Percentiles rank a stretch among this genome's conserved stretches.
phyloP scores from a whole-genome alignment of 164 flowering plant genomes.

The Amborella trichopoda region DNA sequence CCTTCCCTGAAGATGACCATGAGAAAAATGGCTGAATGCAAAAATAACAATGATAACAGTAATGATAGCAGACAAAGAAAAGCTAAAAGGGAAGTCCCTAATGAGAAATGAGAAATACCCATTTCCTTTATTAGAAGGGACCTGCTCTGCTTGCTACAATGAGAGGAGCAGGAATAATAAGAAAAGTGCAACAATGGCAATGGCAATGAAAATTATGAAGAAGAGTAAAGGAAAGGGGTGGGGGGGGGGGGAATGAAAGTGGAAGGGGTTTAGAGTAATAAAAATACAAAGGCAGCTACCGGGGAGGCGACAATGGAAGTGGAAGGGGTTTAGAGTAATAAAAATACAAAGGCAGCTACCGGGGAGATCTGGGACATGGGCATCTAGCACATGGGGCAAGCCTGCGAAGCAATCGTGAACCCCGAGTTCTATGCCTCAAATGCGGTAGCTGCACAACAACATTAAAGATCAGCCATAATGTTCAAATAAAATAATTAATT shows the following conservation, averaged over 20 bases:
- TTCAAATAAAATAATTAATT: background rate
- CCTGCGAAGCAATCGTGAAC: slow-evolving; percentile 19
- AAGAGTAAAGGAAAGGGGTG: too few relatives aligned
- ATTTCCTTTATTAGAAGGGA: too few relatives aligned
- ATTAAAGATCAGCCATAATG: background rate
- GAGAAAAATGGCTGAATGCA: too few relatives aligned
- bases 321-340: background rate
- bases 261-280: background rate
- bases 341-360: slow-evolving; percentile 6
- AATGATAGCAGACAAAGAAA: too few relatives aligned
- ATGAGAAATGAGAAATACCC: too few relatives aligned
- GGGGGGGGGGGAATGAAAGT: background rate
- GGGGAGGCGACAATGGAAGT: background rate
- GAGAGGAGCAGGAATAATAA: too few relatives aligned
- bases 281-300: slow-evolving; percentile 6
- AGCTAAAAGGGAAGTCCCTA: too few relatives aligned
- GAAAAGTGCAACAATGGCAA: too few relatives aligned
- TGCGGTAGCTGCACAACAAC: slow-evolving; percentile 18
- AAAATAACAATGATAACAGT: too few relatives aligned
- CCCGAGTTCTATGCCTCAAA: slow-evolving; percentile 15
- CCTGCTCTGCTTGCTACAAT: too few relatives aligned
- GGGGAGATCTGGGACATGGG: slow-evolving; percentile 18
- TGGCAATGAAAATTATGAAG: too few relatives aligned
- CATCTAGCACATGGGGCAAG: slow-evolving; percentile 21
- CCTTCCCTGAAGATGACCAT: too few relatives aligned